Evolutionary conservation across 148 eudicot species (phyloP), one percentile per base, ranked within the genome.

Genomic region (Pouteria glomerata): DNA sequence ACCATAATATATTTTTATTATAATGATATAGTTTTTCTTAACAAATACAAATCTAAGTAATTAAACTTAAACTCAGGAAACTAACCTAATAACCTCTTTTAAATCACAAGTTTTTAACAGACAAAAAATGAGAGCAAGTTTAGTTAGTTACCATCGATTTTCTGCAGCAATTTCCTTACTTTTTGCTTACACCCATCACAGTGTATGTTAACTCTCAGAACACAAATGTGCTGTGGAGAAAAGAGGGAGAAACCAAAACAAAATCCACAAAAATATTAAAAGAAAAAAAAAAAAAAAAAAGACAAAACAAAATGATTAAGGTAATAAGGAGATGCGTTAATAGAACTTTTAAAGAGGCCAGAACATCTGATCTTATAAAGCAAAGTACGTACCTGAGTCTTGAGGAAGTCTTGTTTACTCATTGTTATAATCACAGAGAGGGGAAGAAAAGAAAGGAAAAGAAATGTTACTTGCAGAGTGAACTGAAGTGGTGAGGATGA

Each of bases 131-230:
- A n/a, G n/a, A n/a, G n/a, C n/a, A n/a, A n/a, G 30, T n/a, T 2
- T n/a, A 10, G 50, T 4, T 1, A 30, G 31, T 60, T 82, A 90
- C 98, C 98, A 70, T 88, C 94, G 69, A 93, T 83, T 76, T 93
- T 93, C 77, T 82, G 81, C 67, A 93, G 78, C 18, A 80, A 68
- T 78, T 90, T 93, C 75, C 74, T 84, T 41, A 93, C 92, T 84
- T 93, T 90, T 27, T 85, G 81, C 71, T 78, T 87, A 70, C 98
- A 93, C 8, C 98, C 98, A 67, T 88, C 88, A 75, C 98, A 93
- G 86, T 93, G 93, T 76, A 93, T 84, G 57, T 87, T 90, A 71
- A 93, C 89, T 78, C 81, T 88, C 14, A 93, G 90, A 64, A 89
- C 89, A 82, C 89, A 90, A 53, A 78, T 82, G 96, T 93, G 87